Conservation (phyloP, 2,329 filamentous ascomycete genomes). For the Penicillium sp. region DNA sequence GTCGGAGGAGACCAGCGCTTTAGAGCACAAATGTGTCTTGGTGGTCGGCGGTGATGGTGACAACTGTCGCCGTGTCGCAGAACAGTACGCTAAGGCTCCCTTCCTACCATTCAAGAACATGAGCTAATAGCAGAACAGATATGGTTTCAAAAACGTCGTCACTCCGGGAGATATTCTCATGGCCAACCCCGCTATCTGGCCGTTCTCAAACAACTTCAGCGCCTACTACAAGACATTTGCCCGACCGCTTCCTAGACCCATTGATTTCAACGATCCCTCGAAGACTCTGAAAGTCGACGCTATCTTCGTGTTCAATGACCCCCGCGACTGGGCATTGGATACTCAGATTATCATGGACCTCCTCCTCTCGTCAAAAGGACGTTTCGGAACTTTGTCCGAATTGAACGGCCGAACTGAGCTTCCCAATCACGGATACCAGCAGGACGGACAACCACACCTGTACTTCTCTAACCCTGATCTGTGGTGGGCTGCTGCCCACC, state of each 20-base stretch:
- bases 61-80: constrained; percentile 68
- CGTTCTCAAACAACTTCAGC: constrained; percentile 67
- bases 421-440: constrained; percentile 73
- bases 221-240: constrained; percentile 56
- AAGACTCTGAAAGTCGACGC: constrained; percentile 74
- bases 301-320: constrained; percentile 92
- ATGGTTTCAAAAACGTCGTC: constrained; percentile 77
- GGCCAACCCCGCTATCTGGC: constrained; percentile 72
- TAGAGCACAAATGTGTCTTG: constrained; percentile 64
- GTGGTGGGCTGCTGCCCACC: constrained; percentile 81
- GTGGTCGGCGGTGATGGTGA: constrained; percentile 68
- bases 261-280: constrained; percentile 41
- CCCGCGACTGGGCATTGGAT: constrained; percentile 92
- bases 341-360: constrained; percentile 79
- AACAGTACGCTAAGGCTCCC: constrained; percentile 46
- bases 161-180: constrained; percentile 80
- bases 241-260: constrained; percentile 34
- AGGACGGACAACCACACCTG: constrained; percentile 72
- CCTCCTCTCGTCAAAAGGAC: constrained; percentile 71
- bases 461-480: constrained; percentile 91
- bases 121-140: constrained; percentile 36
- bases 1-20: constrained; percentile 50
- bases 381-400: constrained; percentile 72
- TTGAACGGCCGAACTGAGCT: constrained; percentile 64
- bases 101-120: background rate